A percentile compares a stretch with the other conserved stretches of the same genome.
phyloP scores from a whole-genome alignment of 1,284 basidiomycete genomes.

The Fistulinella cinereoalba region DNA sequence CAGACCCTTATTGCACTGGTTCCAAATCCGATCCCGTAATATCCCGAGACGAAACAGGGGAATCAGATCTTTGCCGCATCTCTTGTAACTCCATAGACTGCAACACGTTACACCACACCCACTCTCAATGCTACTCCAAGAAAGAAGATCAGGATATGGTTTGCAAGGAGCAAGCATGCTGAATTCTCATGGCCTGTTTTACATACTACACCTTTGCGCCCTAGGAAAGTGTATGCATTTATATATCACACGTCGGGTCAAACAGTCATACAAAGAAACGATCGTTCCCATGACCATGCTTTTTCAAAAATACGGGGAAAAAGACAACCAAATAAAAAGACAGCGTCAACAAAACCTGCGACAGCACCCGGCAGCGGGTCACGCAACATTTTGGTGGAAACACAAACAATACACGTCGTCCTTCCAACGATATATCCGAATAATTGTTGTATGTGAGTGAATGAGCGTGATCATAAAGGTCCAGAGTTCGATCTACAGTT shows the following conservation, averaged over 20 bases:
- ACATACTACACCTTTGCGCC: too few relatives aligned
- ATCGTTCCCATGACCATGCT: conserved; percentile 1
- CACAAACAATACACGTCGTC: conserved; percentile 4
- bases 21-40: too few relatives aligned
- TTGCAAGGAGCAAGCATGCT: too few relatives aligned
- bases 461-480: conserved; percentile 7
- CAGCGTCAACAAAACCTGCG: conserved; percentile 2
- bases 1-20: too few relatives aligned
- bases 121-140: too few relatives aligned
- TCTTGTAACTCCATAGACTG: too few relatives aligned
- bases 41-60: too few relatives aligned
- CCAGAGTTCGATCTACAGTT: conserved; percentile 1
- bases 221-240: neutral
- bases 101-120: too few relatives aligned
- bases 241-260: conserved; percentile 10
- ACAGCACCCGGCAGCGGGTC: neutral
- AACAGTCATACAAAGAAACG: too few relatives aligned
- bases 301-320: neutral
- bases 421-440: conserved; percentile 10
- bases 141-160: too few relatives aligned
- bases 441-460: neutral
- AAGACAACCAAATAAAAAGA: conserved; percentile 2
- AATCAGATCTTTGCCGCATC: too few relatives aligned
- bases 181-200: too few relatives aligned
- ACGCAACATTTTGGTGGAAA: neutral